phyloP scores from a whole-genome alignment of 2,329 filamentous ascomycete genomes.

The Aspergillus melleus region DNA sequence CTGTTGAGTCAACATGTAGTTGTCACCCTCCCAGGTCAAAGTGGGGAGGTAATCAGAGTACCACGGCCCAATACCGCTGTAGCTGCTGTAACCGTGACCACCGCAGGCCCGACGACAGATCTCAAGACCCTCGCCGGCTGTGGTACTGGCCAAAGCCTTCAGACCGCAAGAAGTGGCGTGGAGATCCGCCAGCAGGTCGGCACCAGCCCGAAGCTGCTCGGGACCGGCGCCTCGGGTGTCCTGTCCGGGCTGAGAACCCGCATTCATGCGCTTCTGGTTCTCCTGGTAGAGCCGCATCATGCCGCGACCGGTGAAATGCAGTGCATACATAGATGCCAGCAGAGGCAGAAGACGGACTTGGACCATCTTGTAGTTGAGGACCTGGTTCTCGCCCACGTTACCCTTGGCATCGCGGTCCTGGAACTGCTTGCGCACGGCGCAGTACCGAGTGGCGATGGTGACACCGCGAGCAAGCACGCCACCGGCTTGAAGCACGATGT shows the following conservation, averaged over 20 bases:
- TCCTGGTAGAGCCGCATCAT: conserved; percentile 75
- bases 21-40: conserved; percentile 73
- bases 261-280: conserved; percentile 68
- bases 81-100: conserved; percentile 73
- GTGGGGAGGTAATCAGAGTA: conserved; percentile 75
- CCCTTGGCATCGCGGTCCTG: conserved; percentile 68
- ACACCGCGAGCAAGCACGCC: conserved; percentile 71
- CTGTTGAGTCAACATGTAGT: conserved; percentile 81
- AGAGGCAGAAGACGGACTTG: conserved; percentile 72
- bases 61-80: conserved; percentile 73
- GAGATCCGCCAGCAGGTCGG: conserved; percentile 69
- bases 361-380: conserved; percentile 80
- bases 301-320: conserved; percentile 74
- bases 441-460: conserved; percentile 75
- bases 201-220: conserved; percentile 65
- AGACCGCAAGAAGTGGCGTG: conserved; percentile 76
- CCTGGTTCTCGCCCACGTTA: conserved; percentile 66
- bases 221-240: conserved; percentile 61
- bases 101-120: conserved; percentile 73
- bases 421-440: conserved; percentile 73
- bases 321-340: conserved; percentile 71
- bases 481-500: conserved; percentile 72
- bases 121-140: conserved; percentile 72
- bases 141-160: conserved; percentile 71
- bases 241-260: conserved; percentile 45